Conservation (phyloP, 2,329 filamentous ascomycete species). For the Paraphaeosphaeria sporulosa region DNA sequence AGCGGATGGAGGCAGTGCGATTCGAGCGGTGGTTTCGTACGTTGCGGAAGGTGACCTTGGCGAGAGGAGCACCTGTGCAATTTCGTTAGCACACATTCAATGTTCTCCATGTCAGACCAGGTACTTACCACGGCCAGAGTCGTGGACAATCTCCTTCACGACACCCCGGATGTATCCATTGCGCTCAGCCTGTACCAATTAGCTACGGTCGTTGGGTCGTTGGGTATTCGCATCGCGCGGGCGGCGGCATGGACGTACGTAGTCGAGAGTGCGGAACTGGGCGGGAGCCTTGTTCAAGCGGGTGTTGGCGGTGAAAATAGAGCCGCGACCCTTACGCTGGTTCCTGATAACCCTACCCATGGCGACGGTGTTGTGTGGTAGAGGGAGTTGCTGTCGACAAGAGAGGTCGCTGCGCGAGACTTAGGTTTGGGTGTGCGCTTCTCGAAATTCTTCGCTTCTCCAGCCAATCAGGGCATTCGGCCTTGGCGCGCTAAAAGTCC, state of each 20-base stretch:
- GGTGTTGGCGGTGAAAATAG: slow-evolving; percentile 73
- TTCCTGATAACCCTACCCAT: slow-evolving; percentile 77
- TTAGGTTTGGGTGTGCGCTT: slow-evolving; percentile 15
- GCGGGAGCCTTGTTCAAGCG: slow-evolving; percentile 90
- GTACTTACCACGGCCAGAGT: slow-evolving; percentile 86
- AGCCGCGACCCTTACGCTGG: slow-evolving; percentile 75
- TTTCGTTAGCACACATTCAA: slow-evolving; percentile 29
- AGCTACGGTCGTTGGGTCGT: slow-evolving; percentile 40
- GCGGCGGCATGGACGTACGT: slow-evolving; percentile 54
- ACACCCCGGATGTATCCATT: slow-evolving; percentile 98
- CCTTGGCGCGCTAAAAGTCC: slow-evolving; percentile 2
- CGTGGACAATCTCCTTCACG: slow-evolving; percentile 99
- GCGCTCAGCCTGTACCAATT: slow-evolving; percentile 70
- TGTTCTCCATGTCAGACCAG: slow-evolving; percentile 14
- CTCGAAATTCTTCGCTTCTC: slow-evolving; percentile 19
- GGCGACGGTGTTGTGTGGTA: slow-evolving; percentile 46
- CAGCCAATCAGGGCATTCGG: background rate
- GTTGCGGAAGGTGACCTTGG: slow-evolving; percentile 95
- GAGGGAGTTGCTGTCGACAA: slow-evolving; percentile 19
- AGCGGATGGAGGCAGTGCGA: slow-evolving; percentile 20
- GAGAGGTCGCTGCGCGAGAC: slow-evolving; percentile 12
- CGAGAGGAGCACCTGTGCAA: slow-evolving; percentile 73
- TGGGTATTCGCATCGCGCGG: slow-evolving; percentile 29
- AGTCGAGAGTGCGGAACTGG: slow-evolving; percentile 97
- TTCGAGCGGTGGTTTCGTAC: slow-evolving; percentile 27